Percentiles rank a stretch among this genome's conserved stretches.
Evolutionary conservation across 1,139 yeast species (phyloP).

Genomic region (Saccharomyces hybrid): DNA sequence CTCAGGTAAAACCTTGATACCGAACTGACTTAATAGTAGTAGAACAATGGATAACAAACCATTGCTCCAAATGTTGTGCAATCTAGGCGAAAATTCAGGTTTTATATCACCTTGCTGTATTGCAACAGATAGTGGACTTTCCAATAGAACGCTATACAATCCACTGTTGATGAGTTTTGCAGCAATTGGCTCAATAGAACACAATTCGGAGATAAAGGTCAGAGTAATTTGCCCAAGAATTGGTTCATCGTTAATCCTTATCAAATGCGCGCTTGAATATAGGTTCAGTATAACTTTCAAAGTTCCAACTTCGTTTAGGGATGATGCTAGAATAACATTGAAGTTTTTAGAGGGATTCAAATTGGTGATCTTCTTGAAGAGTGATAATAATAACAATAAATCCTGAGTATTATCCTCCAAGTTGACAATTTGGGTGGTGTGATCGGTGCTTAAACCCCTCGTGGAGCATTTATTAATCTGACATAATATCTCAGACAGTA

Average conservation of each 20-base stretch:
- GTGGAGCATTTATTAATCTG: slow-evolving; percentile 35
- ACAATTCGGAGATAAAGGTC: slow-evolving; percentile 61
- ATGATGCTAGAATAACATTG: slow-evolving; percentile 44
- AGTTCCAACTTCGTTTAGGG: slow-evolving; percentile 53
- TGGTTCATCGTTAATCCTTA: slow-evolving; percentile 55
- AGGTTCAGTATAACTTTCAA: slow-evolving; percentile 56
- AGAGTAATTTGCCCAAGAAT: slow-evolving; percentile 68
- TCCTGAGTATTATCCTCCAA: slow-evolving; percentile 51
- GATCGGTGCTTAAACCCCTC: slow-evolving; percentile 30
- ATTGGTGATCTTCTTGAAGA: slow-evolving; percentile 50
- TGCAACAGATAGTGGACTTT: slow-evolving; percentile 61
- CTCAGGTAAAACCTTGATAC: slow-evolving; percentile 57
- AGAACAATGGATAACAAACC: slow-evolving; percentile 69
- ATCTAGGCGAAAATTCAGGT: slow-evolving; percentile 43
- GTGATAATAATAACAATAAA: slow-evolving; percentile 52
- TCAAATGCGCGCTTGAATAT: slow-evolving; percentile 60
- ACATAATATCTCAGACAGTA: slow-evolving; percentile 52
- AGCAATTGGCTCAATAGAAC: slow-evolving; percentile 56
- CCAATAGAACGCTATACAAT: slow-evolving; percentile 59
- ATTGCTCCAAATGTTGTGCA: slow-evolving; percentile 74
- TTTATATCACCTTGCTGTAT: slow-evolving; percentile 61
- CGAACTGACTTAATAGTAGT: slow-evolving; percentile 53
- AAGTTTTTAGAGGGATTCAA: slow-evolving; percentile 46
- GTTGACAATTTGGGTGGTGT: slow-evolving; percentile 18
- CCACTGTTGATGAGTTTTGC: slow-evolving; percentile 60